Base-by-base conservation (phyloP, 1,139 yeast genomes). In the Citeromyces hawaiiensis region DNA sequence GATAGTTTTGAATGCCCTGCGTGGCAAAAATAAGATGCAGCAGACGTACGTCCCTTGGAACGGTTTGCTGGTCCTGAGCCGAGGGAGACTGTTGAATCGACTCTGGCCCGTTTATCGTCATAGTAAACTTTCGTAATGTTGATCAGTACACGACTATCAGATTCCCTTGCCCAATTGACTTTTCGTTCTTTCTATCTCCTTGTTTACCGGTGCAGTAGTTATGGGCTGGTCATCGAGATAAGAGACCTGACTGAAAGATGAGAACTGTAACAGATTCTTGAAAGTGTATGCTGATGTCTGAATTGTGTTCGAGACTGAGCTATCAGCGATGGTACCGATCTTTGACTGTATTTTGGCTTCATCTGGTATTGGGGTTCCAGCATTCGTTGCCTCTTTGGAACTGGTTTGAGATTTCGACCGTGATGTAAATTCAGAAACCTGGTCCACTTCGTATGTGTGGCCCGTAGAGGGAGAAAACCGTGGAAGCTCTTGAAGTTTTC, bases 11-110 rank as follows among this genome's bases (percentile, higher is more conserved):
- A 30, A 91, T 85, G 1, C 94, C 91, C 63, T 91, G 94, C 0
- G 96, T 83, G 13, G 97, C 97, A 52, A 91, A 74, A 40, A 91
- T 82, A 55, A 91, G 66, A 55, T 91, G 96, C 42, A 91, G 64
- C 46, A 93, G 70, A 45, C 97, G 70, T 36, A 91, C 96, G 56
- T 93, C 99, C 47, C 97, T 65, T 1, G 98, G 98, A 14, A 75
- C 65, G 2, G 65, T 63, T 16, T 37, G 39, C 34, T 38, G 38
- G 16, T 40, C 35, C 39, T 35, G 27, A 17, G 37, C 29, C 21
- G 23, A 18, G 37, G 30, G 15, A 21, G 16, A 15, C 6, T 25
- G 29, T 8, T 35, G 30, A 35, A 18, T 5, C 27, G 31, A 35
- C 18, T 38, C 38, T 14, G 36, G 42, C 37, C 40, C 42, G 18